phyloP scores from a whole-genome alignment of 495 filamentous ascomycete genomes.

The Aspergillus sclerotioniger region DNA sequence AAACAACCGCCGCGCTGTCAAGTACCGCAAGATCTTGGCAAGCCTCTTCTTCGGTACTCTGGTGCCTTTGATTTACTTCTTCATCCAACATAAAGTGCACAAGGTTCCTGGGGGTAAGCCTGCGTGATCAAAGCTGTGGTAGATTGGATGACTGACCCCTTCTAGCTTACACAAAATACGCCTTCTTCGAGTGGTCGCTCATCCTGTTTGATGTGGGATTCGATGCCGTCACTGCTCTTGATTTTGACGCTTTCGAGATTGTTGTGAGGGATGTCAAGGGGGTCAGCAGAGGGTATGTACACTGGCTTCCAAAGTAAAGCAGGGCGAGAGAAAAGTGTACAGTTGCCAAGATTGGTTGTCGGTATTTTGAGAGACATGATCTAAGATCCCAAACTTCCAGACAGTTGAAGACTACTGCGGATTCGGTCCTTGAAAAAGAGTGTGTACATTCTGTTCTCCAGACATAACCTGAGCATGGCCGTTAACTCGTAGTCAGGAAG shows the following conservation, averaged over 20 bases:
- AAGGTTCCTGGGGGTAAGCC: conserved; percentile 85
- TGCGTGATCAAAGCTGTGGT: conserved; percentile 1
- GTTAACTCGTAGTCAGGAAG: conserved; percentile 62
- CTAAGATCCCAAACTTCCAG: conserved; percentile 48
- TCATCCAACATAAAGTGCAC: conserved; percentile 98
- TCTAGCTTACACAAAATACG: conserved; percentile 94
- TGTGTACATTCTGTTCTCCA: conserved; percentile 47
- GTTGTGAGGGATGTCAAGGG: conserved; percentile 87
- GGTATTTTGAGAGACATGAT: conserved; percentile 38
- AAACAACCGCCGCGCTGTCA: conserved; percentile 76
- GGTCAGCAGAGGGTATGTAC: conserved; percentile 97
- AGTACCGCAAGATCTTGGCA: conserved; percentile 84
- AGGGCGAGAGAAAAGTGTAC: conserved; percentile 51
- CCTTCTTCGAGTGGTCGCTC: conserved; percentile 96
- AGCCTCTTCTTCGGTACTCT: conserved; percentile 86
- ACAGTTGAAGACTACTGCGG: conserved; percentile 61
- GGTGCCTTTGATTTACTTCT: conserved; percentile 90
- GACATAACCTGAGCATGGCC: conserved; percentile 14
- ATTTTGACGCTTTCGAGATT: conserved; percentile 89
- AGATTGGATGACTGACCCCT: conserved; percentile 14
- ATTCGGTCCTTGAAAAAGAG: conserved; percentile 86
- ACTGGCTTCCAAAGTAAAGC: conserved; percentile 87
- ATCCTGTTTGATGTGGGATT: conserved; percentile 95
- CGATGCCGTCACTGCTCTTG: conserved; percentile 93
- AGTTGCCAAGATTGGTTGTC: conserved; percentile 36